These are phyloP conservation scores for Candida sakaeoensis DNA, from an alignment of 805 yeast genomes.

Conservation along the genomic window DNA sequence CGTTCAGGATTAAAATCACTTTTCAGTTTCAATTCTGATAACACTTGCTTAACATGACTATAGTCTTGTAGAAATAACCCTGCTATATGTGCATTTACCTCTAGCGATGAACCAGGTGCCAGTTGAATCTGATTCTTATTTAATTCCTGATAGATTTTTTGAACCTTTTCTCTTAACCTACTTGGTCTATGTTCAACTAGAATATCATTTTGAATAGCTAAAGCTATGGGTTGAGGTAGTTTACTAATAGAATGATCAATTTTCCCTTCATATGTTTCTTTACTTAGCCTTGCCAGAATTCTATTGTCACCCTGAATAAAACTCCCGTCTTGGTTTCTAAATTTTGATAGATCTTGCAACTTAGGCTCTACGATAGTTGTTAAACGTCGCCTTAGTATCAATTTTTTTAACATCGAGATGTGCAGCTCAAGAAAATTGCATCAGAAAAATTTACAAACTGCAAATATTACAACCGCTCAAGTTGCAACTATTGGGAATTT, in stretches of 20 bases:
- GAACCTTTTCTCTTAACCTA: slow-evolving; percentile 58
- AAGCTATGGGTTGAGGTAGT: slow-evolving; percentile 55
- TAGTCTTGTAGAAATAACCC: slow-evolving; percentile 80
- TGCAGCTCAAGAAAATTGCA: too few relatives aligned
- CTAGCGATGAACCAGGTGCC: slow-evolving; percentile 39
- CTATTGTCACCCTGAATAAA: slow-evolving; percentile 41
- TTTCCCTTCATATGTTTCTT: slow-evolving; percentile 54
- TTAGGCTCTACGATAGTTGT: too few relatives aligned
- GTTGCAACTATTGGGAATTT: too few relatives aligned
- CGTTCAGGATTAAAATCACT: slow-evolving; percentile 58
- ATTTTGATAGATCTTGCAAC: slow-evolving; percentile 23
- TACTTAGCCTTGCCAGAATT: slow-evolving; percentile 54
- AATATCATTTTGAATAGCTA: slow-evolving; percentile 62
- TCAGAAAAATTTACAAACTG: too few relatives aligned
- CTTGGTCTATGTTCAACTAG: slow-evolving; percentile 59
- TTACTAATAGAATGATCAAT: slow-evolving; percentile 47
- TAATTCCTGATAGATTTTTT: slow-evolving; percentile 49
- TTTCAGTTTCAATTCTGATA: slow-evolving; percentile 60
- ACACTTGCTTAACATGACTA: slow-evolving; percentile 60
- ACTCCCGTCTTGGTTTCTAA: slow-evolving; percentile 37
- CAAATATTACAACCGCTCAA: too few relatives aligned
- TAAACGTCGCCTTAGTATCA: too few relatives aligned
- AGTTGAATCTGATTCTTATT: slow-evolving; percentile 52
- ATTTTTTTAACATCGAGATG: too few relatives aligned
- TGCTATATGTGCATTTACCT: slow-evolving; percentile 78